Conservation (phyloP, 495 filamentous ascomycete genomes). For the Hypoxylon intermedium region DNA sequence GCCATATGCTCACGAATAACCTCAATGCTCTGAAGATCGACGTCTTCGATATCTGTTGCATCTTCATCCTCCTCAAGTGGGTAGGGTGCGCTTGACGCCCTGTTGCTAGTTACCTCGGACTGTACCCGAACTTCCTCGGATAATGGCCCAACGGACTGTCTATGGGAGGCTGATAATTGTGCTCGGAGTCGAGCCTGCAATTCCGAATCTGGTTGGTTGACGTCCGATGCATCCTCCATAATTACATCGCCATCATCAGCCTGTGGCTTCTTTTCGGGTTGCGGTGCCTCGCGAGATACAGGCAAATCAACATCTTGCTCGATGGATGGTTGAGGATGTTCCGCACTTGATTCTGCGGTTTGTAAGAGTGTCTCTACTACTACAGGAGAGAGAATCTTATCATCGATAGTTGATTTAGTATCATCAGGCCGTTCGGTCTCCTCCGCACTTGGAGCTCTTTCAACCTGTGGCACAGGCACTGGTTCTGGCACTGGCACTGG, state of each 20-base stretch:
- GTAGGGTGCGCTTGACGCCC: conserved; percentile 39
- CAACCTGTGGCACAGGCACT: conserved; percentile 39
- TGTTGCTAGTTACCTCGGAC: conserved; percentile 39
- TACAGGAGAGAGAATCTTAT: conserved; percentile 33
- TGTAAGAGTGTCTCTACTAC: conserved; percentile 25
- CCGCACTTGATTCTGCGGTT: conserved; percentile 21
- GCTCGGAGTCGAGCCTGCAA: conserved; percentile 10
- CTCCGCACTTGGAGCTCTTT: conserved; percentile 44
- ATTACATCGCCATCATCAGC: conserved; percentile 37
- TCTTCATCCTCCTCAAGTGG: conserved; percentile 54
- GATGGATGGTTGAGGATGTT: conserved; percentile 38
- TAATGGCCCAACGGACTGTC: conserved; percentile 20
- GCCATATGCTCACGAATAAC: conserved; percentile 53
- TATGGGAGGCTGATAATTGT: conserved; percentile 14
- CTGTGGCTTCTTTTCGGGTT: conserved; percentile 27
- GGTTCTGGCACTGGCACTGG: too few species aligned
- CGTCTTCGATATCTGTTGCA: conserved; percentile 68
- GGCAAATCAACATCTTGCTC: conserved; percentile 38
- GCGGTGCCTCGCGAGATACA: conserved; percentile 14
- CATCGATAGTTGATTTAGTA: conserved; percentile 26
- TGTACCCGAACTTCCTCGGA: conserved; percentile 35
- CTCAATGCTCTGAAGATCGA: conserved; percentile 59
- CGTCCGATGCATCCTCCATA: conserved; percentile 52
- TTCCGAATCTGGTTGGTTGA: conserved; percentile 48
- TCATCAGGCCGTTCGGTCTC: conserved; percentile 41